Percentiles rank a stretch among this genome's conserved stretches.
phyloP scores from a whole-genome alignment of 164 flowering plant genomes.

The Cinnamomum chago region DNA sequence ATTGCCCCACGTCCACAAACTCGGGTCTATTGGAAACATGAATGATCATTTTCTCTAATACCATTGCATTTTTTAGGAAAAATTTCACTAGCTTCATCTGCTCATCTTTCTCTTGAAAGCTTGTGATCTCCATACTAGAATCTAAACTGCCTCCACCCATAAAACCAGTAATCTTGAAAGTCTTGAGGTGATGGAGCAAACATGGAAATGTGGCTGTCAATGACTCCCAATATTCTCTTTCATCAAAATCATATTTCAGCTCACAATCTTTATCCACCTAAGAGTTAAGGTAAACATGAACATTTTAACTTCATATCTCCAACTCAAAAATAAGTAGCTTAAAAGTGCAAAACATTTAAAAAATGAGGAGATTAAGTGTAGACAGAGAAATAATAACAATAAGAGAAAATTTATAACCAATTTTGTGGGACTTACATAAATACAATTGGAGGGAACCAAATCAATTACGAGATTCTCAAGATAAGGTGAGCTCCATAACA shows the following conservation, averaged over 20 bases:
- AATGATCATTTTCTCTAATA: background rate
- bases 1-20: background rate
- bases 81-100: background rate
- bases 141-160: background rate
- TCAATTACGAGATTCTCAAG: background rate
- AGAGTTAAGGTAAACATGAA: too few species aligned
- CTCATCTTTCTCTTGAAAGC: background rate
- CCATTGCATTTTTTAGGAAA: conserved; percentile 2
- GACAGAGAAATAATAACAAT: background rate
- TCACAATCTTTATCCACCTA: background rate
- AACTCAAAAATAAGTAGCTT: background rate
- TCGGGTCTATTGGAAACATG: background rate
- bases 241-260: background rate
- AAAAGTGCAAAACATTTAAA: background rate
- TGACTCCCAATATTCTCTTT: conserved; percentile 1
- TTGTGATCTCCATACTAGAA: background rate
- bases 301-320: background rate
- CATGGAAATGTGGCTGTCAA: background rate
- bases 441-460: background rate
- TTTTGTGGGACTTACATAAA: background rate
- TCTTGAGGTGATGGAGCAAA: background rate
- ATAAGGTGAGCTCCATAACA: background rate
- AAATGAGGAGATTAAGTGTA: background rate
- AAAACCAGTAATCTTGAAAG: background rate
- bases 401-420: background rate